Evolutionary conservation across 768 basidiomycete species (phyloP), one percentile per base, ranked within the genome.

Genomic region (Mycena crocata): DNA sequence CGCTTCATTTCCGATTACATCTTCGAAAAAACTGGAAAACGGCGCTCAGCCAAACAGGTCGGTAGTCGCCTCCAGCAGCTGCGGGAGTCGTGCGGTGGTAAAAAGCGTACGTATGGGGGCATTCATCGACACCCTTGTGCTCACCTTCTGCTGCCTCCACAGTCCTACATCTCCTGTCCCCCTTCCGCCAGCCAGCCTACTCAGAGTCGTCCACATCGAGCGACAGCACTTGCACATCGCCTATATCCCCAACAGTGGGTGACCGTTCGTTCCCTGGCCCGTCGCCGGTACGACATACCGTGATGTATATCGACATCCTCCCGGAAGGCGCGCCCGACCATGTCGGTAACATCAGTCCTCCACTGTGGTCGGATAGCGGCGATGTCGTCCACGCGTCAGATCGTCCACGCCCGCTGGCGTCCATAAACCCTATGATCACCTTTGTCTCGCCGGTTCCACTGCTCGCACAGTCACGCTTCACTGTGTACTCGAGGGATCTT

Each of bases 1-100:
- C 85, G 89, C 50, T 93, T 93, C 78, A 91, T 93, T 67, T 91
- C 92, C 56, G 90, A 93, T 69, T 89, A 90, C 78, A 93, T 93
- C 74, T 87, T 82, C 73, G 81, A 83, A 37, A 85, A 84, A 67
- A 93, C 92, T 0, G 90, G 92, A 26, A 88, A 90, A 75, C 82
- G 84, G 66, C 85, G 92, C 64, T 90, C 90, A 10, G 86, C 92
- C 26, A 93, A 93, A 75, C 92, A 93, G 77, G 92, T 93, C 50
- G 92, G 92, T 62, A 92, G 90, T 73, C 90, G 92, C 60, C 81
- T 93, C 34, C 92, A 93, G 74, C 92, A 93, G 73, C 85, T 93
- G 57, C 81, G 91, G 70, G 91, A 93, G 76, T 90, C 90, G 3
- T 85, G 88, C 70, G 88, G 90, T 51, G 91, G 91, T 40, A 90